A percentile compares a stretch with the other conserved stretches of the same genome.
Conservation (phyloP, 257 asterid species). For the Nicotiana tabacum region DNA sequence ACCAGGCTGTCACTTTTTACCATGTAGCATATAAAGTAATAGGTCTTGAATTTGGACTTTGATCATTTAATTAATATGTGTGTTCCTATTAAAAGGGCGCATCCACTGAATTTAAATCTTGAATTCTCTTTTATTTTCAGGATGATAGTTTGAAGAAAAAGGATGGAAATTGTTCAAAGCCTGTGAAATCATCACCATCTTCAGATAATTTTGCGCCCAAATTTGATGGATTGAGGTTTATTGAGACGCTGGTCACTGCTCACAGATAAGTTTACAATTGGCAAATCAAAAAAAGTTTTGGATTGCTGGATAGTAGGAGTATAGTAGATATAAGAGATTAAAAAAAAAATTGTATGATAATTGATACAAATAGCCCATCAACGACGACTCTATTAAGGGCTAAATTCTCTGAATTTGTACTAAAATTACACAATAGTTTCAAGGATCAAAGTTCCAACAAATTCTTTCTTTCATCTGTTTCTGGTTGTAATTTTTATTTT, state of each 20-base stretch:
- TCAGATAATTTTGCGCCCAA: conserved; percentile 18
- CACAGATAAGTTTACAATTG: conserved; percentile 5
- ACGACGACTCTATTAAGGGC: background rate
- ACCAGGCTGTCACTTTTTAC: too few relatives aligned
- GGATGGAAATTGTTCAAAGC: background rate
- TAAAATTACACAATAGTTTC: background rate
- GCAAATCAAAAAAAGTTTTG: background rate
- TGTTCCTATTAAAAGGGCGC: too few relatives aligned
- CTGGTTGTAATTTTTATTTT: background rate
- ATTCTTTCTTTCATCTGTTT: background rate
- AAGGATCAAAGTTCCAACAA: background rate
- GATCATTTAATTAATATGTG: too few relatives aligned
- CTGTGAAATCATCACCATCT: background rate
- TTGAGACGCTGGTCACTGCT: conserved; percentile 17
- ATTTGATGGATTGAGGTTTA: conserved; percentile 22
- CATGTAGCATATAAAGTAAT: too few relatives aligned
- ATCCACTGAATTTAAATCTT: too few relatives aligned
- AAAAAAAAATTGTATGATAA: background rate
- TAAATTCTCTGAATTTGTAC: background rate
- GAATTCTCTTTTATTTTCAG: background rate
- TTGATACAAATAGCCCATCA: background rate
- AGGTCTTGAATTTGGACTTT: too few relatives aligned
- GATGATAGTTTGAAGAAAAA: background rate
- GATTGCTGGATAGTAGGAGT: background rate
- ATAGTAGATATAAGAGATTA: background rate